Conservation (phyloP, 345 rosid species). For the Alliaria petiolata region DNA sequence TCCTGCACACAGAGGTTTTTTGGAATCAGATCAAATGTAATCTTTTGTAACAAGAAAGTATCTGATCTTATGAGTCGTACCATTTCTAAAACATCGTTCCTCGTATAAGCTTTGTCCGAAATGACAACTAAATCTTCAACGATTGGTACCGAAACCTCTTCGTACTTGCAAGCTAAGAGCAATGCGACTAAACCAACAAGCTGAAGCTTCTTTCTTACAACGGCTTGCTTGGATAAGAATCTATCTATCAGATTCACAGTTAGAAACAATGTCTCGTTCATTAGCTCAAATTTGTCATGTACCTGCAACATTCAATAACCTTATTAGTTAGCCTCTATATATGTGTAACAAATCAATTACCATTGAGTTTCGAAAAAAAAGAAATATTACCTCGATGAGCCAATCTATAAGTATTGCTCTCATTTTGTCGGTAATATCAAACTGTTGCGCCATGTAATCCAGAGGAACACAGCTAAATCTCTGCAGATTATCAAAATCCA, state of each 20-base stretch:
- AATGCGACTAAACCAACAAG: constrained; percentile 62
- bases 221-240: constrained; percentile 38
- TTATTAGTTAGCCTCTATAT: not conserved
- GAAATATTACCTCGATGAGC: constrained; percentile 78
- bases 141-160: constrained; percentile 51
- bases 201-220: constrained; percentile 52
- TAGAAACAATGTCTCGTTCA: constrained; percentile 55
- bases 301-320: constrained; percentile 31
- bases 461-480: constrained; percentile 48
- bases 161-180: constrained; percentile 75
- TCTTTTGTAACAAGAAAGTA: not conserved
- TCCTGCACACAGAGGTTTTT: constrained; percentile 36
- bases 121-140: constrained; percentile 50
- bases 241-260: constrained; percentile 58
- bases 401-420: constrained; percentile 93
- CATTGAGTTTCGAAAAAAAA: not conserved
- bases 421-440: constrained; percentile 84
- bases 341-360: not conserved
- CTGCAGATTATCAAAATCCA: constrained; percentile 37
- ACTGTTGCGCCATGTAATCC: constrained; percentile 65
- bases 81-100: constrained; percentile 51
- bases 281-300: constrained; percentile 59
- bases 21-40: not conserved
- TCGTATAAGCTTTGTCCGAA: constrained; percentile 44
- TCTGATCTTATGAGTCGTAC: constrained; percentile 9